A percentile compares a stretch with the other conserved stretches of the same genome.
These are phyloP conservation scores for Tetrahymena thermophila DNA, from an alignment of 73 alveolate genomes.

Conservation along the genomic window DNA sequence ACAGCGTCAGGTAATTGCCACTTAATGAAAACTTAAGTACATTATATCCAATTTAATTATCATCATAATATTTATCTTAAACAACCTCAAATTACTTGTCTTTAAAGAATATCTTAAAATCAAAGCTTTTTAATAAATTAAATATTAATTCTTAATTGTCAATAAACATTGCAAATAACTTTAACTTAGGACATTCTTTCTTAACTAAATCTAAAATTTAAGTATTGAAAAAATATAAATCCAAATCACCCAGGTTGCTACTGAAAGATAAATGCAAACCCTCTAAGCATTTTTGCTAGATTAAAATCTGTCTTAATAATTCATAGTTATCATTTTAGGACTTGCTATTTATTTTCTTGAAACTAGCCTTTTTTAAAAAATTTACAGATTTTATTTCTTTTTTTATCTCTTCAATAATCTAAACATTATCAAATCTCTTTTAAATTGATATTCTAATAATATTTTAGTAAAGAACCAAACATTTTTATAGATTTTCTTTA, in stretches of 20 bases:
- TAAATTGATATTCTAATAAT: not conserved
- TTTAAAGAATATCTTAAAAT: not conserved
- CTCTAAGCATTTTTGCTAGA: not conserved
- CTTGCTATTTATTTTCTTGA: too few species aligned
- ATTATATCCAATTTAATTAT: too few species aligned
- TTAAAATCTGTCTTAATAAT: too few species aligned
- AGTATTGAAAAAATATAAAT: too few species aligned
- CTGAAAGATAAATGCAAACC: not conserved
- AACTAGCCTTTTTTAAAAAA: not conserved
- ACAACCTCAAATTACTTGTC: not conserved
- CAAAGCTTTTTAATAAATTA: not conserved
- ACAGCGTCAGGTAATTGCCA: not conserved
- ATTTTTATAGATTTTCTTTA: not conserved
- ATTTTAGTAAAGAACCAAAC: not conserved
- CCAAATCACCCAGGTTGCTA: not conserved
- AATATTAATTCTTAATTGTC: not conserved
- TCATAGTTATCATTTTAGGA: not conserved
- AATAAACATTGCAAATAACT: not conserved
- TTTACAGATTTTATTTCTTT: not conserved
- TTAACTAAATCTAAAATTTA: not conserved
- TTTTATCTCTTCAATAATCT: not conserved
- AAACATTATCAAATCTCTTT: too few species aligned
- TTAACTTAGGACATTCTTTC: not conserved
- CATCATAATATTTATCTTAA: not conserved
- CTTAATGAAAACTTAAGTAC: not conserved